Evolutionary conservation across 495 filamentous ascomycete species (phyloP).

Genomic region (Penicillium silybi): DNA sequence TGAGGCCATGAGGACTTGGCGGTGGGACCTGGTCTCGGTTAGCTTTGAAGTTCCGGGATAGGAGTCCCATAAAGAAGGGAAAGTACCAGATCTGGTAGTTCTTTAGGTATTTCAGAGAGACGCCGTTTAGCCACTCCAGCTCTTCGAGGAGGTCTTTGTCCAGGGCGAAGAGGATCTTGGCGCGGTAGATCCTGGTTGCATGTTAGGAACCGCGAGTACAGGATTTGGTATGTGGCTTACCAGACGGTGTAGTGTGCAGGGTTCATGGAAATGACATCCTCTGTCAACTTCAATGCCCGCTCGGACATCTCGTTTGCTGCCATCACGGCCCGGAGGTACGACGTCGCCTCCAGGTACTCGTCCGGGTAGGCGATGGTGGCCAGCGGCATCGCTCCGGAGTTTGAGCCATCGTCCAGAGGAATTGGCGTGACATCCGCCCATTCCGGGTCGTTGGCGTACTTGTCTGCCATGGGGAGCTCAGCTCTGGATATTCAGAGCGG

Average conservation of each 20-base stretch:
- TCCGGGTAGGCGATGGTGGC: conserved; percentile 84
- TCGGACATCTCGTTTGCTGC: conserved; percentile 75
- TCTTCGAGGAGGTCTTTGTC: conserved; percentile 65
- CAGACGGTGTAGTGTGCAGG: conserved; percentile 98
- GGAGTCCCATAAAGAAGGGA: too few species aligned
- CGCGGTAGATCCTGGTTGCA: conserved; percentile 70
- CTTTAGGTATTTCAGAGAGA: conserved; percentile 80
- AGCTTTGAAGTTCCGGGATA: conserved; percentile 17
- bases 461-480: conserved; percentile 25
- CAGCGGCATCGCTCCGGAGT: conserved; percentile 58
- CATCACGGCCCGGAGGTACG: conserved; percentile 93
- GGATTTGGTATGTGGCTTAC: conserved; percentile 36
- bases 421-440: conserved; percentile 86
- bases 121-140: conserved; percentile 76
- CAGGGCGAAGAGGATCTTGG: conserved; percentile 66
- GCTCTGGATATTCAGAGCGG: background rate
- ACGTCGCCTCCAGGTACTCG: conserved; percentile 81
- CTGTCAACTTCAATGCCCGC: conserved; percentile 76
- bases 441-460: conserved; percentile 64
- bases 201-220: conserved; percentile 1
- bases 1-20: conserved; percentile 69
- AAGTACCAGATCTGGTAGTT: conserved; percentile 95
- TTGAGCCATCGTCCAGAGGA: conserved; percentile 70
- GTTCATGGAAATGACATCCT: conserved; percentile 86
- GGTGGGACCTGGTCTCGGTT: conserved; percentile 65